Conservation (phyloP, 371 early-diverging fungal genomes). For the Smittium mucronatum region DNA sequence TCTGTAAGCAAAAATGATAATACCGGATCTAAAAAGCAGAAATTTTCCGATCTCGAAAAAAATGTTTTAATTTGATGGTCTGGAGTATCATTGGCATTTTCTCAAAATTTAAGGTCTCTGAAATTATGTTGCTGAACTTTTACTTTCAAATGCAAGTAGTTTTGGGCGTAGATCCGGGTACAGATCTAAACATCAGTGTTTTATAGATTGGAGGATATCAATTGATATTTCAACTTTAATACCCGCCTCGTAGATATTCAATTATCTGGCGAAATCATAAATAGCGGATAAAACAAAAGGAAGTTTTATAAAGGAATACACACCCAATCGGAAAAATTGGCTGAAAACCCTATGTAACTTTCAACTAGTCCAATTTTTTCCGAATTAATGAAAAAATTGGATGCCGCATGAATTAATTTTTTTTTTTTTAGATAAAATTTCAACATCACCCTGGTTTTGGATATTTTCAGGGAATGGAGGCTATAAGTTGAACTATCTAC, state of each 20-base stretch:
- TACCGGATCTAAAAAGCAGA: background rate
- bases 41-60: background rate
- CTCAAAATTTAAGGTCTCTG: background rate
- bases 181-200: background rate
- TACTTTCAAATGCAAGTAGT: background rate
- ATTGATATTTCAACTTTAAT: background rate
- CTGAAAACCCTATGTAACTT: background rate
- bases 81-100: background rate
- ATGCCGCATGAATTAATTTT: background rate
- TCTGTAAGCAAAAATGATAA: background rate
- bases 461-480: background rate
- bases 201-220: background rate
- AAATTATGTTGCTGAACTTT: background rate
- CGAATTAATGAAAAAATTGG: background rate
- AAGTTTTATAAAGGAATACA: background rate
- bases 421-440: background rate
- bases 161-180: background rate
- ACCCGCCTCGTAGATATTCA: background rate
- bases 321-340: background rate
- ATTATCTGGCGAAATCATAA: background rate
- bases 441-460: background rate
- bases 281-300: background rate
- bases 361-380: background rate
- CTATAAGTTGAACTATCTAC: background rate
- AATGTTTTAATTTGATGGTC: background rate